Evolutionary conservation across 2,329 filamentous ascomycete genomes (phyloP).

Genomic region (Aspergillus bombycis): DNA sequence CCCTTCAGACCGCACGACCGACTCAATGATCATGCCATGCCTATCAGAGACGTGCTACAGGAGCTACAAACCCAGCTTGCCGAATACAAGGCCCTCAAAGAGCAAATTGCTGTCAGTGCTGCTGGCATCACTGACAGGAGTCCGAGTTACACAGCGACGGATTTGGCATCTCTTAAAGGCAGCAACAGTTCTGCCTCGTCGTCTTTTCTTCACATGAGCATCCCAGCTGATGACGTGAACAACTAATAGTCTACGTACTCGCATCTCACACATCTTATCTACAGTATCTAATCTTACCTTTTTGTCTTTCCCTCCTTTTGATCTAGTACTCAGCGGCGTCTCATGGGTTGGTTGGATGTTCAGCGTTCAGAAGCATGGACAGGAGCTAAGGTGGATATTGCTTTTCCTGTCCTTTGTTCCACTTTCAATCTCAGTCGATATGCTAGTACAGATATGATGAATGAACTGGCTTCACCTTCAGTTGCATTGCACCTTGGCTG

Average conservation of each 20-base stretch:
- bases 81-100: slow-evolving; percentile 45
- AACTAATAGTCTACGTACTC: slow-evolving; percentile 5
- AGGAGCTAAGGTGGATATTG: slow-evolving; percentile 30
- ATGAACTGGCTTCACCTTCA: not conserved
- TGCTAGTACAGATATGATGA: slow-evolving; percentile 15
- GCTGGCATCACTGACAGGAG: slow-evolving; percentile 26
- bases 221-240: slow-evolving; percentile 23
- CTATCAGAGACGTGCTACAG: slow-evolving; percentile 69
- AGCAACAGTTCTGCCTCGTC: slow-evolving; percentile 31
- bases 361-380: slow-evolving; percentile 29
- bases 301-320: slow-evolving; percentile 14
- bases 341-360: slow-evolving; percentile 25
- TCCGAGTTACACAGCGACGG: slow-evolving; percentile 18
- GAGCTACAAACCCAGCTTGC: slow-evolving; percentile 45
- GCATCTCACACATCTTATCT: slow-evolving; percentile 6
- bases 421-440: slow-evolving; percentile 9
- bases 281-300: slow-evolving; percentile 10
- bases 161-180: slow-evolving; percentile 23
- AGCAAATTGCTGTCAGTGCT: slow-evolving; percentile 37
- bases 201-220: slow-evolving; percentile 30
- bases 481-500: not conserved
- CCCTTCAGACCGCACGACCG: slow-evolving; percentile 65
- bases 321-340: slow-evolving; percentile 27
- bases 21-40: slow-evolving; percentile 73
- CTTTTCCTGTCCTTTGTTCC: slow-evolving; percentile 18